phyloP scores from a whole-genome alignment of 2,329 filamentous ascomycete genomes.

The Diaporthe vaccinii region DNA sequence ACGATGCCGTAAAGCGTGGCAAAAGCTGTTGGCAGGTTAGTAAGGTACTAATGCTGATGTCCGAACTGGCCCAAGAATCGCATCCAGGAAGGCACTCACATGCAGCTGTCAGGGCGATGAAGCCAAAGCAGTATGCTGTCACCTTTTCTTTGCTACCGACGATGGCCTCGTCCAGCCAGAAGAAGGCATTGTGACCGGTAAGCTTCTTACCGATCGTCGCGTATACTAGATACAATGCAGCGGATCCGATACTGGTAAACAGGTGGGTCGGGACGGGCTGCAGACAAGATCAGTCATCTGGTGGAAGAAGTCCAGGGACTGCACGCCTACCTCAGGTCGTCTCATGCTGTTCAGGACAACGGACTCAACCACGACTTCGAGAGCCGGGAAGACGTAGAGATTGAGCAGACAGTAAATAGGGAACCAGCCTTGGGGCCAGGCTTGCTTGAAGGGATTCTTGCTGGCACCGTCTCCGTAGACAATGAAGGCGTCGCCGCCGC shows the following conservation, averaged over 20 bases:
- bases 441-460: conserved; percentile 56
- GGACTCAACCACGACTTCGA: conserved; percentile 61
- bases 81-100: conserved; percentile 54
- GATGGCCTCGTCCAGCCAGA: conserved; percentile 63
- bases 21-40: conserved; percentile 54
- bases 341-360: conserved; percentile 67
- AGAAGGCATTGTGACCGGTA: conserved; percentile 62
- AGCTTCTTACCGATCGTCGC: conserved; percentile 60
- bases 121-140: conserved; percentile 58
- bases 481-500: conserved; percentile 28
- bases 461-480: neutral
- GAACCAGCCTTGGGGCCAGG: conserved; percentile 64
- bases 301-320: neutral
- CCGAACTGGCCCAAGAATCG: neutral
- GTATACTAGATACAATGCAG: conserved; percentile 63
- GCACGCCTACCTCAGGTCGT: conserved; percentile 58
- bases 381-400: conserved; percentile 58
- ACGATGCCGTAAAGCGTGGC: conserved; percentile 63
- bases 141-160: conserved; percentile 60
- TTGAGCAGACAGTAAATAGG: conserved; percentile 62
- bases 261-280: conserved; percentile 62
- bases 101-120: conserved; percentile 58
- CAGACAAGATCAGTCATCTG: conserved; percentile 15
- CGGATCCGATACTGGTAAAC: conserved; percentile 55
- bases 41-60: neutral